A percentile compares a stretch with the other conserved stretches of the same genome.
Evolutionary conservation across 2,329 filamentous ascomycete species (phyloP).

Genomic region (Aureobasidium sp.): DNA sequence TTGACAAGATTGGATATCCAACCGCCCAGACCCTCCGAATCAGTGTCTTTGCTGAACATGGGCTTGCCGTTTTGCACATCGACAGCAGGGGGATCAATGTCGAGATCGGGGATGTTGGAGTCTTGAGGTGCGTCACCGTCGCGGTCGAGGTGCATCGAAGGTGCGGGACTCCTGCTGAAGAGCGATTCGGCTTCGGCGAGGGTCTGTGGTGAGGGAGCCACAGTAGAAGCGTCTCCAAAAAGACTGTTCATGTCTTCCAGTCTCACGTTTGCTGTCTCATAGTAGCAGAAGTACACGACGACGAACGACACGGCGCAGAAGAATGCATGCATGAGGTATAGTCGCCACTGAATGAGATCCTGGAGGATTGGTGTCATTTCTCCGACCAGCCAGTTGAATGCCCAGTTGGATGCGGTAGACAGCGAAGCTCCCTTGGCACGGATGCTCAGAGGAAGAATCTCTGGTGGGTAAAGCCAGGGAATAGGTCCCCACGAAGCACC

Average conservation of each 20-base stretch:
- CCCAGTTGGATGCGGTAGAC: slow-evolving; percentile 95
- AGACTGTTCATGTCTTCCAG: slow-evolving; percentile 94
- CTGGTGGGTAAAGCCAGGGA: slow-evolving; percentile 96
- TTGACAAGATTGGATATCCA: slow-evolving; percentile 62
- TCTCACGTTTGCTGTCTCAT: slow-evolving; percentile 89
- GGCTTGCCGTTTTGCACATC: slow-evolving; percentile 43
- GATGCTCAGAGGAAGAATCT: slow-evolving; percentile 94
- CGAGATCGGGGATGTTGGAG: slow-evolving; percentile 66
- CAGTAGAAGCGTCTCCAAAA: slow-evolving; percentile 86
- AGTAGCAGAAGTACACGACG: slow-evolving; percentile 95
- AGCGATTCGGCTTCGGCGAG: slow-evolving; percentile 75
- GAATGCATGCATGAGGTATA: slow-evolving; percentile 93
- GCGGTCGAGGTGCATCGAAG: slow-evolving; percentile 60
- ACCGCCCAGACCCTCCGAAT: slow-evolving; percentile 52
- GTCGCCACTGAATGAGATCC: slow-evolving; percentile 82
- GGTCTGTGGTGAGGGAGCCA: slow-evolving; percentile 68
- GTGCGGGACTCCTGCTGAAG: slow-evolving; percentile 70
- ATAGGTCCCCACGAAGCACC: slow-evolving; percentile 97
- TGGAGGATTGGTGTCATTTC: slow-evolving; percentile 91
- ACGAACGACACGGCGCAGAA: slow-evolving; percentile 95
- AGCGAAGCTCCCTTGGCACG: slow-evolving; percentile 93
- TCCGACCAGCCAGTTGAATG: slow-evolving; percentile 95
- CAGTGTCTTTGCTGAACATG: slow-evolving; percentile 27
- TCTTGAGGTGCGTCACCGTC: slow-evolving; percentile 31
- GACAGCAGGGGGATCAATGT: slow-evolving; percentile 69